Conservation (phyloP, 768 basidiomycete genomes). For the Harrya chromipes region DNA sequence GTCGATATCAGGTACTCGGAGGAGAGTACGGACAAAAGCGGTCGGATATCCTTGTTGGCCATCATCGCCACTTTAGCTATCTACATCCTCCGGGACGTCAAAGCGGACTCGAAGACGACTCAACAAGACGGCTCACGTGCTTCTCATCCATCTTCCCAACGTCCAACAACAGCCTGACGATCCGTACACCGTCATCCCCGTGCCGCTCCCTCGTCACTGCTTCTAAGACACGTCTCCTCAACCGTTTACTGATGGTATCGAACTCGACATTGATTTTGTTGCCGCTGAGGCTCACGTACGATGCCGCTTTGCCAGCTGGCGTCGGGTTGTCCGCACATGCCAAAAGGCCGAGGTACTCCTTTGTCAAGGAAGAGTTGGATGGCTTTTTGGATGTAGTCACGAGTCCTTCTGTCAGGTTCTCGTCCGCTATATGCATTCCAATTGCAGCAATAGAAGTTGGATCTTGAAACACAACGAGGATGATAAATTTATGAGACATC, state of each 20-base stretch:
- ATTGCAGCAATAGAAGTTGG: constrained; percentile 66
- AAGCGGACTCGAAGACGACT: not conserved
- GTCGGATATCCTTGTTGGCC: constrained; percentile 81
- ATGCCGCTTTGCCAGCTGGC: constrained; percentile 59
- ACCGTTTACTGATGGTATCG: constrained; percentile 60
- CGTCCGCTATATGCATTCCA: constrained; percentile 59
- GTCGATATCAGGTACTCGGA: constrained; percentile 82
- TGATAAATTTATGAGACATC: not conserved
- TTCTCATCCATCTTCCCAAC: constrained; percentile 95
- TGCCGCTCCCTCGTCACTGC: constrained; percentile 78
- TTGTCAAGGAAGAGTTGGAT: constrained; percentile 57
- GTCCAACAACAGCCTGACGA: constrained; percentile 72
- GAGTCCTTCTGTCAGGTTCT: constrained; percentile 61
- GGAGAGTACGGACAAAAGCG: constrained; percentile 73
- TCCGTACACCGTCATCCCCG: constrained; percentile 78
- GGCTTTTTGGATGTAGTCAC: constrained; percentile 51
- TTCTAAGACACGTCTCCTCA: constrained; percentile 72
- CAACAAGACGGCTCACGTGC: constrained; percentile 50
- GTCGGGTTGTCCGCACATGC: constrained; percentile 83
- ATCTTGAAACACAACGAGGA: constrained; percentile 37
- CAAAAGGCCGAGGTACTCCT: constrained; percentile 79
- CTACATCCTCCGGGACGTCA: constrained; percentile 40
- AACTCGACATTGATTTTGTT: constrained; percentile 83
- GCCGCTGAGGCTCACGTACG: constrained; percentile 67
- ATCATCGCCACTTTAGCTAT: constrained; percentile 94